Evolutionary conservation across 2,329 filamentous ascomycete species (phyloP).

Genomic region (Botryotinia narcissicola): DNA sequence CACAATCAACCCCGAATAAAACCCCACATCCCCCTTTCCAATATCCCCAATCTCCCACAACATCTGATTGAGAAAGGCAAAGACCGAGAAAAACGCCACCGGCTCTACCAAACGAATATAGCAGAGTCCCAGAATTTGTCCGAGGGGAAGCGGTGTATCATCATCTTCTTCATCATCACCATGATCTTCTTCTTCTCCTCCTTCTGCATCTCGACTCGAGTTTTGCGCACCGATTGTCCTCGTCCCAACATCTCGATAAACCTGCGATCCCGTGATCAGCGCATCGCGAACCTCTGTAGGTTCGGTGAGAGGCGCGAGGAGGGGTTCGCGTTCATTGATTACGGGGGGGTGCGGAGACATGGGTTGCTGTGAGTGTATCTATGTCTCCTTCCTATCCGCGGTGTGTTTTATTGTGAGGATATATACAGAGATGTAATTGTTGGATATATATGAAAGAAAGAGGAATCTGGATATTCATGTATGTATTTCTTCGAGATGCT

Average conservation of each 20-base stretch:
- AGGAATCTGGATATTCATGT: neutral
- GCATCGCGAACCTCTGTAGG: neutral
- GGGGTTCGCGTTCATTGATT: slow-evolving; percentile 2
- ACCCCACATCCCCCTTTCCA: slow-evolving; percentile 66
- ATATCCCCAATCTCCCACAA: slow-evolving; percentile 63
- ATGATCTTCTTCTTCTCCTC: neutral
- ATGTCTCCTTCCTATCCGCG: neutral
- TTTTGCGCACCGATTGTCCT: no score
- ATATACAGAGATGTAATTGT: neutral
- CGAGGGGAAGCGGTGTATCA: slow-evolving; percentile 53
- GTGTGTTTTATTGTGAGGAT: neutral
- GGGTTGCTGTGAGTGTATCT: no score
- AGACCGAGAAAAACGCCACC: slow-evolving; percentile 79
- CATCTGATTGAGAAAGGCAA: slow-evolving; percentile 80
- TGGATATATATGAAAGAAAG: neutral
- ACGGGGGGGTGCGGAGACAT: neutral
- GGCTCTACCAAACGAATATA: slow-evolving; percentile 72
- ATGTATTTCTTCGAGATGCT: neutral
- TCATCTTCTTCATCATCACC: slow-evolving; percentile 26
- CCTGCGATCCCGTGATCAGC: slow-evolving; percentile 7
- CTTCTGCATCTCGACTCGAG: neutral
- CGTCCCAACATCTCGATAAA: neutral
- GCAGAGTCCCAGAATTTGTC: slow-evolving; percentile 72
- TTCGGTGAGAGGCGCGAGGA: slow-evolving; percentile 7
- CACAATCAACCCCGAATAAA: slow-evolving; percentile 71